Evolutionary conservation across 306 rosid genomes (phyloP), one percentile per base, ranked within the genome.

Genomic region (Quercus alba): DNA sequence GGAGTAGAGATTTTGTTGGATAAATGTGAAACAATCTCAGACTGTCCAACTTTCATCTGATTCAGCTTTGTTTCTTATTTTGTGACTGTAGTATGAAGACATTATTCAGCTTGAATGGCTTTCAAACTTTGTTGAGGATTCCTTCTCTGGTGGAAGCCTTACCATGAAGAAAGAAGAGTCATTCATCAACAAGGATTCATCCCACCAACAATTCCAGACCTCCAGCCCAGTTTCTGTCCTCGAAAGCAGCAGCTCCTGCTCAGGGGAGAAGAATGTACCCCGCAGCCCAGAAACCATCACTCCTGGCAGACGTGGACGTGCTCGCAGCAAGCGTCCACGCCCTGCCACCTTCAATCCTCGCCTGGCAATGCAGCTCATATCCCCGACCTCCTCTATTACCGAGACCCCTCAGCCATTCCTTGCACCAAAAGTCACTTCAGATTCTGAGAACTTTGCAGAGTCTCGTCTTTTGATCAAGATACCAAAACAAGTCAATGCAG

Each of bases 301-400:
- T 12, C 88, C 89, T 0, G 84, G 88, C 2, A 87, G 90, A 8
- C 80, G 97, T 13, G 97, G 93, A 1, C 96, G 98, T 23, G 94
- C 98, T 41, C 94, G 98, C 74, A 95, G 94, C 93, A 95, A 95
- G 84, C 98, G 99, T 18, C 93, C 97, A 38, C 94, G 99, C 54
- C 99, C 97, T 0, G 77, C 94, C 0, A 75, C 97, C 4, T 95
- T 95, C 91, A 91, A 85, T 63, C 97, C 98, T 21, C 93, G 96
- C 6, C 66, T 90, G 0, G 92, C 93, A 0, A 88, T 88, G 84
- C 89, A 91, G 20, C 92, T 93, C 23, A 90, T 90, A 67, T 93
- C 98, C 54, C 97, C 99, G 9, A 88, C 99, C 10, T 91, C 99
- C 26, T 92, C 97, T 4, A 79, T 91, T 8, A 84, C 90, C 1